phyloP scores from a whole-genome alignment of 2,329 filamentous ascomycete species.

The Aphanocladium album region DNA sequence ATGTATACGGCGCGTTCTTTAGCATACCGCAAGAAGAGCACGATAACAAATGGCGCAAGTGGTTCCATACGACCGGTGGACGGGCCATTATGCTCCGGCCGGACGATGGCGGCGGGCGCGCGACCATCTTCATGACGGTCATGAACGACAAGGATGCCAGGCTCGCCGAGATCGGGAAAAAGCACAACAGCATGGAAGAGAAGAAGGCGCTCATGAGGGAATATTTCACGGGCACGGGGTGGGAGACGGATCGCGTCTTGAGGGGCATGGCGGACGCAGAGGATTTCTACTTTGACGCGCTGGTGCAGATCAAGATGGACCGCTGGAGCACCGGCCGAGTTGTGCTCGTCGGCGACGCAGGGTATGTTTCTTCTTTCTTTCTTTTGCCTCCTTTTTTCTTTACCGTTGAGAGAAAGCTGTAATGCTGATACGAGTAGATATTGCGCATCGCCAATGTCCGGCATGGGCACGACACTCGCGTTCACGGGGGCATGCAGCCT shows the following conservation, averaged over 20 bases:
- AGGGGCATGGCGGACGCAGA: slow-evolving; percentile 27
- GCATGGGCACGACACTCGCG: slow-evolving; percentile 43
- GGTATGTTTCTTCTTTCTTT: background rate
- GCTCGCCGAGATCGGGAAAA: slow-evolving; percentile 16
- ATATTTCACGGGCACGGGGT: slow-evolving; percentile 40
- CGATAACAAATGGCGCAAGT: slow-evolving; percentile 19
- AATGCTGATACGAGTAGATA: slow-evolving; percentile 21
- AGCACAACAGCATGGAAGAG: slow-evolving; percentile 10
- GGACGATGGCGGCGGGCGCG: background rate
- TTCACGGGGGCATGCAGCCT: slow-evolving; percentile 46
- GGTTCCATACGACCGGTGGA: slow-evolving; percentile 30
- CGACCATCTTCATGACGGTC: slow-evolving; percentile 23
- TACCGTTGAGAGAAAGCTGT: too few species aligned
- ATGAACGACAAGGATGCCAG: slow-evolving; percentile 25
- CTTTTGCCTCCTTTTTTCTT: background rate
- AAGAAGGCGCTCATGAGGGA: slow-evolving; percentile 37
- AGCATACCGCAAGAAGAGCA: slow-evolving; percentile 27
- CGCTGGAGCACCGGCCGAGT: slow-evolving; percentile 28
- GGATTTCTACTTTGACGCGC: slow-evolving; percentile 36
- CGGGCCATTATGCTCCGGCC: slow-evolving; percentile 32
- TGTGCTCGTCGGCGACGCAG: slow-evolving; percentile 45
- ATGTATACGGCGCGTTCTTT: slow-evolving; percentile 35
- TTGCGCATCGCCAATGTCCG: slow-evolving; percentile 40
- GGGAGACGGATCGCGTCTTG: slow-evolving; percentile 36
- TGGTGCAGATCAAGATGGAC: slow-evolving; percentile 37